Percentiles rank a stretch among this genome's conserved stretches.
phyloP scores from a whole-genome alignment of 345 rosid species.

The Eutrema japonicum region DNA sequence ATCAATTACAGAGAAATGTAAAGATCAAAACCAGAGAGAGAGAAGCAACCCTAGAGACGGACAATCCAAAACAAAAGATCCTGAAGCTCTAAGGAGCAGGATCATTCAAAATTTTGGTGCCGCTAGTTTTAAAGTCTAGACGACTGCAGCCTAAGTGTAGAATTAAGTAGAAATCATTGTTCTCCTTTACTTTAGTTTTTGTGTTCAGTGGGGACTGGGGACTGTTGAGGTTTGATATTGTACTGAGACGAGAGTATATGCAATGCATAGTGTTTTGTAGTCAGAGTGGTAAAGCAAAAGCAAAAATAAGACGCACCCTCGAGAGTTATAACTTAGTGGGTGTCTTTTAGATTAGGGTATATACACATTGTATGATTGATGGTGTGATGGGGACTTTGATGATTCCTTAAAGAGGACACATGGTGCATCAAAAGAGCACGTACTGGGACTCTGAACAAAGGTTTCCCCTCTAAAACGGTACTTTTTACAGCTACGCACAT shows the following conservation, averaged over 20 bases:
- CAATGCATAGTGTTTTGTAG: conserved; percentile 31
- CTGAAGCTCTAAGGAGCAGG: no score
- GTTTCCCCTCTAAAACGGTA: conserved; percentile 17
- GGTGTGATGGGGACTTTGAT: conserved; percentile 31
- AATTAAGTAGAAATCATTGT: conserved; percentile 19
- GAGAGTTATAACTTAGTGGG: conserved; percentile 18
- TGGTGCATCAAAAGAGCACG: conserved; percentile 26
- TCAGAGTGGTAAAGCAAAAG: conserved; percentile 36
- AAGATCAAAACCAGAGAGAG: no score
- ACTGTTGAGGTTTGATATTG: conserved; percentile 15
- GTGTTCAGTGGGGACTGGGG: conserved; percentile 10
- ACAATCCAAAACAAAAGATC: no score
- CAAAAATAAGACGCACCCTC: conserved; percentile 1
- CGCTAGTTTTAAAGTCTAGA: background rate
- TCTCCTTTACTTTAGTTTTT: conserved; percentile 15
- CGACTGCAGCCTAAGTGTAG: background rate
- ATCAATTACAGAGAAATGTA: no score
- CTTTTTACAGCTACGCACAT: conserved; percentile 31
- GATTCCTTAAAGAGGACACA: conserved; percentile 41
- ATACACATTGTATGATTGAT: conserved; percentile 37
- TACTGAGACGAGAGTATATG: conserved; percentile 17
- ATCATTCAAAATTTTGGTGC: background rate
- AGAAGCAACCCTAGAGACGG: no score
- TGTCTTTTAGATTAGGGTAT: conserved; percentile 28
- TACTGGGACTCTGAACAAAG: conserved; percentile 8